These are phyloP conservation scores for Globisporangium okanoganense DNA, from an alignment of 352 stramenopile species.

Conservation along the genomic window DNA sequence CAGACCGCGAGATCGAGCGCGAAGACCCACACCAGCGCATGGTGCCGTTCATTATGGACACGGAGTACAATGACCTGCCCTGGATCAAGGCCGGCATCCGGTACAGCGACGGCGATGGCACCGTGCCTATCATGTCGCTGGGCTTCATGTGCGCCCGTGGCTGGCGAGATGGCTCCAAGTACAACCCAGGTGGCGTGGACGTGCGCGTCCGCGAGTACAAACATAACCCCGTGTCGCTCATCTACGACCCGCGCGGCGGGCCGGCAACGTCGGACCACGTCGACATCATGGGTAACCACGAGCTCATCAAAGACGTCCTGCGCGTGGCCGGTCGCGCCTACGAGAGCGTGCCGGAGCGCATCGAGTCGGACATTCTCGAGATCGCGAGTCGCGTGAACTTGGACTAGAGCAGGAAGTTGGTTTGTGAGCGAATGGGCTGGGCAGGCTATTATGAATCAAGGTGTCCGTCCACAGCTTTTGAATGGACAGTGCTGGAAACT, in stretches of 20 bases:
- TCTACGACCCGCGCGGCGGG: conserved; percentile 66
- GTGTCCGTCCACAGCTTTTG: no score
- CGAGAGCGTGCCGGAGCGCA: conserved; percentile 66
- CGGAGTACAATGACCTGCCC: conserved; percentile 49
- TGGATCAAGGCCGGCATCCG: conserved; percentile 79
- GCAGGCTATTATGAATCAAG: not conserved
- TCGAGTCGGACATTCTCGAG: conserved; percentile 61
- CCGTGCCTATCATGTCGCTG: conserved; percentile 90
- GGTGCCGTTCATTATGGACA: conserved; percentile 66
- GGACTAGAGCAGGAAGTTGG: conserved; percentile 4
- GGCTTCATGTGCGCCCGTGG: conserved; percentile 93
- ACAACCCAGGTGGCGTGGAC: conserved; percentile 87
- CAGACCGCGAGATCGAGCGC: conserved; percentile 12
- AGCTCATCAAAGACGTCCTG: conserved; percentile 79
- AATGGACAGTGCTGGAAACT: no score
- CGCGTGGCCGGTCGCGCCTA: conserved; percentile 57
- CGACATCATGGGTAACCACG: conserved; percentile 94
- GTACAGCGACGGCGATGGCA: conserved; percentile 91
- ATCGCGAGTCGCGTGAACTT: conserved; percentile 55
- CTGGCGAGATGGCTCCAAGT: conserved; percentile 65
- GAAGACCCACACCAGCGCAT: conserved; percentile 34
- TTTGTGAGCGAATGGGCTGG: no score
- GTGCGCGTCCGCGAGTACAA: conserved; percentile 81
- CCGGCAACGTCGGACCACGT: conserved; percentile 90
- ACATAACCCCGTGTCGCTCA: conserved; percentile 72